Evolutionary conservation across 2,329 filamentous ascomycete species (phyloP).

Genomic region (Phaeosphaeria sp.): DNA sequence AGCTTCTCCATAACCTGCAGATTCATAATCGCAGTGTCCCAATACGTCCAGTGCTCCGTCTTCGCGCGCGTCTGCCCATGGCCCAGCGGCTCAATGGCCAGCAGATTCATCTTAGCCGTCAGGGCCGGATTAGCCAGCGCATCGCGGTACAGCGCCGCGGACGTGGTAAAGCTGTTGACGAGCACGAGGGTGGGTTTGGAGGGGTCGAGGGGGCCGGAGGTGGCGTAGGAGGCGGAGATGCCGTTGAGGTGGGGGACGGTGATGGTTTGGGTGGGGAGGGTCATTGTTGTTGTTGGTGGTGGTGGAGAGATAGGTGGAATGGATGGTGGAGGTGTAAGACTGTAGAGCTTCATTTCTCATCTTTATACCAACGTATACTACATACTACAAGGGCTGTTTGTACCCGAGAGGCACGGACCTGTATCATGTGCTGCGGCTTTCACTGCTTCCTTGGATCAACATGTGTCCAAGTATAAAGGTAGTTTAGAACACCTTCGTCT

Average conservation of each 20-base stretch:
- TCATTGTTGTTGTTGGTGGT: conserved; percentile 23
- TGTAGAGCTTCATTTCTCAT: no score
- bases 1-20: conserved; percentile 51
- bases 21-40: conserved; percentile 60
- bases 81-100: conserved; percentile 62
- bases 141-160: conserved; percentile 52
- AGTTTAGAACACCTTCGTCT: no score
- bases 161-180: conserved; percentile 61
- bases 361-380: no score
- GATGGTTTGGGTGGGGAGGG: conserved; percentile 36
- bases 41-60: conserved; percentile 60
- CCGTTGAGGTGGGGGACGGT: conserved; percentile 59
- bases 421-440: no score
- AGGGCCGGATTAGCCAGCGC: conserved; percentile 50
- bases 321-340: no score
- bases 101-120: conserved; percentile 53
- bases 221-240: conserved; percentile 54
- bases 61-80: conserved; percentile 58
- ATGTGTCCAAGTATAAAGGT: no score
- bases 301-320: no score
- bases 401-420: no score
- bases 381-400: no score
- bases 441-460: no score
- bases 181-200: conserved; percentile 60
- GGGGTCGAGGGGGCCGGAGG: conserved; percentile 25